Base-by-base conservation (phyloP, 805 yeast genomes). In the Barnettozyma vustinii region DNA sequence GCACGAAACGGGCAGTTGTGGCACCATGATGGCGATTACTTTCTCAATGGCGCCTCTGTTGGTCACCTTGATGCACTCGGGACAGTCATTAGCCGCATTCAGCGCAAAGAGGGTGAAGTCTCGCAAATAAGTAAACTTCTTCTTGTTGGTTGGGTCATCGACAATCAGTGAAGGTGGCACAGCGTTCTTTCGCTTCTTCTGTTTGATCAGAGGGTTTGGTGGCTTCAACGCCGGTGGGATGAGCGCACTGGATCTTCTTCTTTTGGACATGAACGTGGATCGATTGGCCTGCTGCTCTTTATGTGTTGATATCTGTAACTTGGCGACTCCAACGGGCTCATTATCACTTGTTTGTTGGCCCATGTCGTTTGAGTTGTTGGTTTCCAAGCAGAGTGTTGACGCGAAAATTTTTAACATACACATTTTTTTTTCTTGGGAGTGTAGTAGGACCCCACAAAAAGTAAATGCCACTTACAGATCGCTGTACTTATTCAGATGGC, bases 11-110 rank as follows among this genome's bases (percentile, higher is more conserved):
- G 48, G 46, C 53, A 52, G 5, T 48, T 37, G 96, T 0, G 94
- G 88, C 4, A 80, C 76, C 45, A 81, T 68, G 4, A 87, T 63
- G 21, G 80, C 67, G 0, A 85, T 80, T 2, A 83, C 74, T 50
- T 77, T 79, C n/a, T 71, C 61, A 2, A 87, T 67, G 4, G 71
- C 63, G 19, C 61, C 56, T 43, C 77, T 67, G 53, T 84, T 81
- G 2, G 59, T 66, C 6, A 85, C 56, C 16, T 67, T 64, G n/a
- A 77, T 55, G 80, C 81, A 80, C 12, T 63, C 62, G 1, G 84
- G 83, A 1, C 49, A 45, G 8, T 51, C 53, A 32, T 56, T 60
- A 2, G 62, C 51, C 9, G 68, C 66, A 47, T 69, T 67, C 9
- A 57, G 40, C 1, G 50, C 42, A 26, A 50, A 70, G 62, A 55